Evolutionary conservation across 495 filamentous ascomycete genomes (phyloP), one percentile per base, ranked within the genome.

Genomic region (Thermothielavioides terrestris): DNA sequence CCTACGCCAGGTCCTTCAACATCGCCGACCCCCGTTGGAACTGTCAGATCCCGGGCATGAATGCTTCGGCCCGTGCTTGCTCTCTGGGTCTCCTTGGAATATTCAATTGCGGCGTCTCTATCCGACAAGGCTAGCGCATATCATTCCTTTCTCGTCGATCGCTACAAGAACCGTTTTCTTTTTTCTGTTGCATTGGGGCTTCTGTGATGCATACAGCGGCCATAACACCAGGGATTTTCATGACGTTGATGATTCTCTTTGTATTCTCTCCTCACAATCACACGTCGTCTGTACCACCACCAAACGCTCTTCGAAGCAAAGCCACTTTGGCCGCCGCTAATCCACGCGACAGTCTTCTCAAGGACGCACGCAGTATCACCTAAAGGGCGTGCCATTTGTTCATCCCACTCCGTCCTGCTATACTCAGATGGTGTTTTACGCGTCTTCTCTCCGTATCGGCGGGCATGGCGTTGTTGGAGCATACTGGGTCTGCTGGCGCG

Each of bases 1-100:
- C 66, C 68, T 25, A 54, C 57, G 14, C 68, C 64, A 11, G 67
- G 62, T 6, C 60, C 57, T 7, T 71, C 69, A n/a, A 55, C 57
- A 6, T 61, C 64, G 31, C 58, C 67, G 10, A 66, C 69, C 8
- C 65, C 64, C 12, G 39, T 46, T 15, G 55, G 63, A 23, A 67
- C 69, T 28, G 37, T 56, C 7, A 55, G 57, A 40, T 59, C 64
- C 25, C 60, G 58, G 41, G 49, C 61, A 34, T 72, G 55, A 66
- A 54, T 30, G 23, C 25, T 12, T 35, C 15, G 36, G n/a, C 14
- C 46, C 39, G 23, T 38, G 30, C 38, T 15, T 30, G 48, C 46
- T 51, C 32, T 49, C 35, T 49, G 34, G 28, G 20, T 53, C 57
- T 52, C 53, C 53, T 55, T 54, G 46, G 44, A 52, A 44, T 54